A percentile compares a stretch with the other conserved stretches of the same genome.
Conservation (phyloP, 257 asterid genomes). For the Sherardia arvensis region DNA sequence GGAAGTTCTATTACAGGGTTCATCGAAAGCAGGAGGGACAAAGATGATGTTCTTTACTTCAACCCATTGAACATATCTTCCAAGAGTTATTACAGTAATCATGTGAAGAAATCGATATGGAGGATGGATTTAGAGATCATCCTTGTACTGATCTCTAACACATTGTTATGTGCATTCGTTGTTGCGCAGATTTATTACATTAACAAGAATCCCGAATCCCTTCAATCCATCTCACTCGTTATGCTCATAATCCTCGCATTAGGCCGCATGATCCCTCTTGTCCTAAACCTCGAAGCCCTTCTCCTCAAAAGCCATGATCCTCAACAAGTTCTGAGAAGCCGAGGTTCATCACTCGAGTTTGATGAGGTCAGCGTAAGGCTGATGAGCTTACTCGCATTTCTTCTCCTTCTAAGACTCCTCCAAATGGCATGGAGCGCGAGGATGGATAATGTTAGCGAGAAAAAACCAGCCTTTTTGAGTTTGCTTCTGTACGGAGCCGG, state of each 20-base stretch:
- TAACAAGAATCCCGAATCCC: constrained; percentile 33
- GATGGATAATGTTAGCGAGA: constrained; percentile 23
- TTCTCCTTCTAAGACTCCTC: constrained; percentile 41
- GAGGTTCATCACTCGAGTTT: constrained; percentile 45
- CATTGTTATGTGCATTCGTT: constrained; percentile 38
- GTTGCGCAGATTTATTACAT: constrained; percentile 44
- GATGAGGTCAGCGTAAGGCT: constrained; percentile 55
- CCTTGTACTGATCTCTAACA: constrained; percentile 48
- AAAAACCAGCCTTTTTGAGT: constrained; percentile 12
- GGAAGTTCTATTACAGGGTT: constrained; percentile 26
- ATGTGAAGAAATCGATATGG: constrained; percentile 35
- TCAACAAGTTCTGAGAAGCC: constrained; percentile 15
- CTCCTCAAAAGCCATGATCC: constrained; percentile 13
- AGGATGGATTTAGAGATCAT: constrained; percentile 67
- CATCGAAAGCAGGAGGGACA: constrained; percentile 38
- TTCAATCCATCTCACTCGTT: constrained; percentile 35
- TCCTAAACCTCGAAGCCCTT: constrained; percentile 54
- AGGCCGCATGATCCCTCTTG: constrained; percentile 57
- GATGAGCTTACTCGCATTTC: constrained; percentile 46
- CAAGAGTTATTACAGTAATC: constrained; percentile 7
- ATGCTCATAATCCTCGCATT: constrained; percentile 49
- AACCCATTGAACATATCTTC: constrained; percentile 27
- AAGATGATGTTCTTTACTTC: constrained; percentile 37
- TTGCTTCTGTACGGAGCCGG: constrained; percentile 31
- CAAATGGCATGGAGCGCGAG: constrained; percentile 52